phyloP scores from a whole-genome alignment of 257 asterid species.

The Fraxinus pennsylvanica region DNA sequence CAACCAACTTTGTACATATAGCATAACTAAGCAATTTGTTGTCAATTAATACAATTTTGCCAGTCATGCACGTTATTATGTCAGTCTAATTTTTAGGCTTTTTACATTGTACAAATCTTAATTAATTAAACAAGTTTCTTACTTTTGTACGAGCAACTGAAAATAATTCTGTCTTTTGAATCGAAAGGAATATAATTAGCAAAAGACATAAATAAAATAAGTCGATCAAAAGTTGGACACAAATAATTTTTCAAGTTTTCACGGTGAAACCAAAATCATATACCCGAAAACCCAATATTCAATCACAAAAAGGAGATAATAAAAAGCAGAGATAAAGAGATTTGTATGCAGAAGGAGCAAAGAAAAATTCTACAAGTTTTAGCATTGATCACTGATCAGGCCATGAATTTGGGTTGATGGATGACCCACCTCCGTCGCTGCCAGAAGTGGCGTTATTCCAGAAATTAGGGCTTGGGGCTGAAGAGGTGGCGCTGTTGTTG shows the following conservation, averaged over 20 bases:
- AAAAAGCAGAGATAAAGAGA: not conserved
- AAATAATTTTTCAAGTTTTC: not conserved
- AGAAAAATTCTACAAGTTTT: not conserved
- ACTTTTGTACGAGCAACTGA: not conserved
- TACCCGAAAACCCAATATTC: not conserved
- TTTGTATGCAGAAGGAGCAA: not conserved
- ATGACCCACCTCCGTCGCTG: constrained; percentile 18
- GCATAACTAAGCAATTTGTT: no score
- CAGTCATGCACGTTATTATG: no score
- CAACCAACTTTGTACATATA: no score
- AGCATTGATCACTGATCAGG: constrained; percentile 19
- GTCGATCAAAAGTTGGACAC: not conserved
- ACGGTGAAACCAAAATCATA: not conserved
- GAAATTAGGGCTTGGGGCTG: constrained; percentile 6
- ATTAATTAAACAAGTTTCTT: not conserved
- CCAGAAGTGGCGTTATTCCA: constrained; percentile 22
- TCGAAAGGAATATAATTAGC: not conserved
- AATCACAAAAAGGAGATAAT: not conserved
- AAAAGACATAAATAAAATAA: not conserved
- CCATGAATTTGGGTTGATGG: constrained; percentile 31
- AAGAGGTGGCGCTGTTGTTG: constrained; percentile 14
- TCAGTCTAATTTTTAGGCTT: not conserved
- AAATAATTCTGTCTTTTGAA: not conserved
- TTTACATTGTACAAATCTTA: not conserved
- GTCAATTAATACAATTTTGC: not conserved